phyloP scores from a whole-genome alignment of 495 filamentous ascomycete genomes.

The Aspergillus kassunensis region DNA sequence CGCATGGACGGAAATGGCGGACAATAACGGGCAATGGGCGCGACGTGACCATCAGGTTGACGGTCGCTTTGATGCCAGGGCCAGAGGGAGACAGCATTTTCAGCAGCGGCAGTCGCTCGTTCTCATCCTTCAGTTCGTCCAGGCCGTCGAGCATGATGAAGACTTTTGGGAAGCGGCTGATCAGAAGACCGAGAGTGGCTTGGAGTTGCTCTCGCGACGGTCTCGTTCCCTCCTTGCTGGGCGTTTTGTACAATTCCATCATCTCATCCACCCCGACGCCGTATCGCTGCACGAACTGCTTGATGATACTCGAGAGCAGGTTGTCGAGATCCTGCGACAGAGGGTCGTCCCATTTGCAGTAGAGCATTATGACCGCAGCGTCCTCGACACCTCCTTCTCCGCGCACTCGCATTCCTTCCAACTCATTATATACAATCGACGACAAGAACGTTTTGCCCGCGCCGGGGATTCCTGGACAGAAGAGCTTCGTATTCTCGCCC shows the following conservation, averaged over 20 bases:
- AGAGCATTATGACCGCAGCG: neutral
- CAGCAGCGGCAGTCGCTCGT: neutral
- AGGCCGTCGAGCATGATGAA: constrained; percentile 10
- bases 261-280: neutral
- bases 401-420: neutral
- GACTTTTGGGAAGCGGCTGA: neutral
- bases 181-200: neutral
- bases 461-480: constrained; percentile 8
- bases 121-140: constrained; percentile 6
- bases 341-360: constrained; percentile 11
- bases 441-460: constrained; percentile 8
- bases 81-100: neutral
- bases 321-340: constrained; percentile 1
- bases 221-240: neutral
- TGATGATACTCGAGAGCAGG: constrained; percentile 4
- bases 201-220: neutral
- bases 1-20: neutral
- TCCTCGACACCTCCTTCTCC: constrained; percentile 3
- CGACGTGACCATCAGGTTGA: constrained; percentile 11
- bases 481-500: neutral
- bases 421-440: constrained; percentile 7
- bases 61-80: neutral
- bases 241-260: neutral
- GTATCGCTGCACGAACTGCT: constrained; percentile 10
- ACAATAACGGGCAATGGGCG: constrained; percentile 2